Evolutionary conservation across 257 asterid species (phyloP).

Genomic region (Nicotiana otophora): DNA sequence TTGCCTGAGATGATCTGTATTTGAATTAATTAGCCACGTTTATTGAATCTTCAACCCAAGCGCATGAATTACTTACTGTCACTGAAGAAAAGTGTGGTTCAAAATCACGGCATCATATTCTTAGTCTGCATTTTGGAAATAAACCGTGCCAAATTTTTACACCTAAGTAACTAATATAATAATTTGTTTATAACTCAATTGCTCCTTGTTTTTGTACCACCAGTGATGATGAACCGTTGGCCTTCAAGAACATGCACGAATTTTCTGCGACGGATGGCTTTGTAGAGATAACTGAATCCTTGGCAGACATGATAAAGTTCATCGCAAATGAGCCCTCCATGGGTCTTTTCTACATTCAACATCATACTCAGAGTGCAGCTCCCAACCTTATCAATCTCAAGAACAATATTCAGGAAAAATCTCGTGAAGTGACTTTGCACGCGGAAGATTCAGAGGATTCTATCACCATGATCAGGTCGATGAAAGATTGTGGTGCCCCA

Average conservation of each 20-base stretch:
- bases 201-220: not conserved
- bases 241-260: slow-evolving; percentile 69
- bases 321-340: slow-evolving; percentile 94
- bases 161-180: not conserved
- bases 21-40: not conserved
- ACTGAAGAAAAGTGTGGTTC: not conserved
- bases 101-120: not conserved
- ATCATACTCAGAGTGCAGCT: slow-evolving; percentile 63
- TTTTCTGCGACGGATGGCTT: slow-evolving; percentile 78
- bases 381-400: slow-evolving; percentile 66
- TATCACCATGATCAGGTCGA: slow-evolving; percentile 50
- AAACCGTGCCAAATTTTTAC: not conserved
- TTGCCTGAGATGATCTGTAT: not conserved
- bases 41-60: not conserved
- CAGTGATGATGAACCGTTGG: slow-evolving; percentile 75
- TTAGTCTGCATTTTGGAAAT: not conserved
- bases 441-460: slow-evolving; percentile 83
- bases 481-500: slow-evolving; percentile 74
- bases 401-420: slow-evolving; percentile 50
- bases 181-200: not conserved
- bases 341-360: slow-evolving; percentile 87
- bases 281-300: slow-evolving; percentile 61
- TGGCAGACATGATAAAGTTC: slow-evolving; percentile 71
- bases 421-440: slow-evolving; percentile 59
- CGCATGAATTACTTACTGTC: not conserved